Conservation (phyloP, 2,329 filamentous ascomycete species). For the Zopfia rhizophila region DNA sequence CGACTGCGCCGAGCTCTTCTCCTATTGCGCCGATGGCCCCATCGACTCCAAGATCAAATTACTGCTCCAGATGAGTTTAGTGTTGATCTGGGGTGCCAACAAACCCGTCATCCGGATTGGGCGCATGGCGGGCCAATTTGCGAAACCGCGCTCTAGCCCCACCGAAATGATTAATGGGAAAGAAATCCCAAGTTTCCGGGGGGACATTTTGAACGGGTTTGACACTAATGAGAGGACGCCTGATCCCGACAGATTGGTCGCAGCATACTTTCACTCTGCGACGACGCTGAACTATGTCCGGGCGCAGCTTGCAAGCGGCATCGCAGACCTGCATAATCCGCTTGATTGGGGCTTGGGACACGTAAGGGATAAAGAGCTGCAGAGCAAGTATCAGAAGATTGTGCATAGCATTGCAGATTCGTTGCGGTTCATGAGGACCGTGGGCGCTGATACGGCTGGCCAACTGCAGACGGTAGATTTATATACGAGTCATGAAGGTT, state of each 20-base stretch:
- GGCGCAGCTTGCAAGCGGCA: conserved; percentile 82
- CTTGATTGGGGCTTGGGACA: conserved; percentile 96
- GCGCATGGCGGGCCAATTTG: conserved; percentile 96
- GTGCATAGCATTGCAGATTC: conserved; percentile 90
- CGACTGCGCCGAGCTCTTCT: conserved; percentile 96
- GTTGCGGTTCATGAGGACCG: conserved; percentile 91
- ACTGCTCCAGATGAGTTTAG: conserved; percentile 94
- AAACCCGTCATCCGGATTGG: conserved; percentile 92
- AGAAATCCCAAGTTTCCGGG: conserved; percentile 88
- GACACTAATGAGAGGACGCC: conserved; percentile 78
- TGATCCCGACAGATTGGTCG: conserved; percentile 84
- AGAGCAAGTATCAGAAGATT: conserved; percentile 85
- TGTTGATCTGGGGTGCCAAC: conserved; percentile 87
- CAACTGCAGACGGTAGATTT: conserved; percentile 92
- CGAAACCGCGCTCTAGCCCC: conserved; percentile 91
- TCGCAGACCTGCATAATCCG: conserved; percentile 92
- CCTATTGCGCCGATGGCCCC: conserved; percentile 88
- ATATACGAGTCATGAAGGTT: conserved; percentile 93
- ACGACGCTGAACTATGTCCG: conserved; percentile 95
- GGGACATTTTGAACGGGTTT: conserved; percentile 95
- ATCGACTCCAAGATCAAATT: conserved; percentile 98
- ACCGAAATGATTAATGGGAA: conserved; percentile 83
- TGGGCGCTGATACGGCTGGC: conserved; percentile 86
- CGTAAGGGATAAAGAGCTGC: conserved; percentile 83
- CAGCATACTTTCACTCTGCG: conserved; percentile 95